A percentile compares a stretch with the other conserved stretches of the same genome.
Conservation (phyloP, 441 rosid species). For the Cnidoscolus chayamansa region DNA sequence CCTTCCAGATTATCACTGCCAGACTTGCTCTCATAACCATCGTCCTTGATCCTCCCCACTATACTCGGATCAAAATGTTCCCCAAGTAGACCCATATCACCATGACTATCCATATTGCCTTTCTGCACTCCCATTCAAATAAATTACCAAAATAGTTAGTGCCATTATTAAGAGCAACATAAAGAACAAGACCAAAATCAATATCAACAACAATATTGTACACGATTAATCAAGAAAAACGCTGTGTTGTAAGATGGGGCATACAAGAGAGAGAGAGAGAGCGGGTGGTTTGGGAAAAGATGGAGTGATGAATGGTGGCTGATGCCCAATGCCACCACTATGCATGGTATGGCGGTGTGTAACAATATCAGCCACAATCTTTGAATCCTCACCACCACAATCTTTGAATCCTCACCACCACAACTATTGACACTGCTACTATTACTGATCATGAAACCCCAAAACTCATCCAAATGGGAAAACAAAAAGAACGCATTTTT, state of each 20-base stretch:
- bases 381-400: slow-evolving; percentile 16
- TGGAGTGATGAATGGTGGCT: slow-evolving; percentile 17
- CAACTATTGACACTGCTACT: slow-evolving; percentile 19
- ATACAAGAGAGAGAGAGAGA: slow-evolving; percentile 28
- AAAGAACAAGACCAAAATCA: slow-evolving; percentile 14
- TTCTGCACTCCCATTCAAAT: slow-evolving; percentile 36
- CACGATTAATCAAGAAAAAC: slow-evolving; percentile 4
- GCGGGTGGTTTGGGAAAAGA: slow-evolving; percentile 26
- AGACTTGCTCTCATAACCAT: slow-evolving; percentile 75
- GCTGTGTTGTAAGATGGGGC: not conserved
- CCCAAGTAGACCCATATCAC: slow-evolving; percentile 39
- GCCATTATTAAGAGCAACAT: slow-evolving; percentile 3
- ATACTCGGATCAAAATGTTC: slow-evolving; percentile 49
- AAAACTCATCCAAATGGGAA: slow-evolving; percentile 32
- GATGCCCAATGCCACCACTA: slow-evolving; percentile 26
- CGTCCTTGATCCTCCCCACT: slow-evolving; percentile 50
- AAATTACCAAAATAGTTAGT: not conserved
- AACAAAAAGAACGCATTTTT: slow-evolving; percentile 1
- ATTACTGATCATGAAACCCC: slow-evolving; percentile 25
- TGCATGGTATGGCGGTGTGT: slow-evolving; percentile 20
- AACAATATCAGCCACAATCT: slow-evolving; percentile 22
- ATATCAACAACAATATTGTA: slow-evolving; percentile 15
- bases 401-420: slow-evolving; percentile 5
- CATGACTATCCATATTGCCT: slow-evolving; percentile 43
- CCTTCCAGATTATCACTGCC: slow-evolving; percentile 75